phyloP scores from a whole-genome alignment of 2,329 filamentous ascomycete genomes.

The Aspergillus intermedius region DNA sequence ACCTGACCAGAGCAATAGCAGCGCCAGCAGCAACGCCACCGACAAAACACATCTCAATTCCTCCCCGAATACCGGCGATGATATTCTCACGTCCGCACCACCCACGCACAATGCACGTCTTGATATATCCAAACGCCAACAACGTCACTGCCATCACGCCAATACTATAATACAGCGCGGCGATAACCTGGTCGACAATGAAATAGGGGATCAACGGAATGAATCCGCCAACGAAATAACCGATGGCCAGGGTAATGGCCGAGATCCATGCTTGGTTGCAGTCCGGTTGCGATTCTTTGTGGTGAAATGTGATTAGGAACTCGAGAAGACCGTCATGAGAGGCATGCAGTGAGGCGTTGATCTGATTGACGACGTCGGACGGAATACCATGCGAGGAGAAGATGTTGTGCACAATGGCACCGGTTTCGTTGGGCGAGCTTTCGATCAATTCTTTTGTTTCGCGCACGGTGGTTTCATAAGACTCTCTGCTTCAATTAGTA shows the following conservation, averaged over 20 bases:
- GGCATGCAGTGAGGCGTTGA: conserved; percentile 30
- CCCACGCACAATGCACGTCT: conserved; percentile 42
- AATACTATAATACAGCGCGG: conserved; percentile 46
- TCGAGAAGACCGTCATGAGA: conserved; percentile 37
- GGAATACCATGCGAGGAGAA: conserved; percentile 39
- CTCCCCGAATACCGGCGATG: conserved; percentile 51
- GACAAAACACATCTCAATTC: conserved; percentile 58
- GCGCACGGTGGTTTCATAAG: conserved; percentile 40
- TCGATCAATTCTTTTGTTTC: conserved; percentile 38
- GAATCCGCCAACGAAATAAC: conserved; percentile 64
- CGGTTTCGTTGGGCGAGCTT: conserved; percentile 31
- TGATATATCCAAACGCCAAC: conserved; percentile 38
- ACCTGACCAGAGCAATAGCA: conserved; percentile 56
- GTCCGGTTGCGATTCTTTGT: conserved; percentile 40
- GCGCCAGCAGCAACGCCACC: conserved; percentile 61
- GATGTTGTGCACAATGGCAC: conserved; percentile 33
- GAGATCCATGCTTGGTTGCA: conserved; percentile 45
- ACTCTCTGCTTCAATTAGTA: conserved; percentile 26
- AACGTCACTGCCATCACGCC: conserved; percentile 38
- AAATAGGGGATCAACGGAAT: conserved; percentile 68
- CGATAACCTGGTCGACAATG: conserved; percentile 42
- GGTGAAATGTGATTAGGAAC: conserved; percentile 45
- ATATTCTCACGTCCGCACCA: conserved; percentile 42
- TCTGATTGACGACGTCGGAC: conserved; percentile 26
- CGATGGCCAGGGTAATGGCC: conserved; percentile 59